Conservation (phyloP, 257 asterid genomes). For the Nicotiana tomentosiformis region DNA sequence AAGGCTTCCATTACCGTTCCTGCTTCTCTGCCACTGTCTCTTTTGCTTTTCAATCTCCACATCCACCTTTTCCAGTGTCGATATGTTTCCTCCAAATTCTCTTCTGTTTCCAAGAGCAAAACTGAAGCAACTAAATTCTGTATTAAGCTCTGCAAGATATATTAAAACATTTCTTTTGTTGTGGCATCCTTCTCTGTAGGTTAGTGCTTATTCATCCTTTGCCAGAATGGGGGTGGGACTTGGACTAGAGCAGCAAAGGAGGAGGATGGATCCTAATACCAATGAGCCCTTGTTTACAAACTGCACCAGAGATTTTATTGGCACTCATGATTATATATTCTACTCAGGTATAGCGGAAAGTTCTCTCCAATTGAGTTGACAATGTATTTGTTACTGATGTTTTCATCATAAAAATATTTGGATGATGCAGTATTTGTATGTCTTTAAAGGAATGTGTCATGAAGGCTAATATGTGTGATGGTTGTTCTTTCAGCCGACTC, state of each 20-base stretch:
- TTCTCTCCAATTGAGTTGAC: background rate
- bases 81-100: background rate
- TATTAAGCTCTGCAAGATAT: background rate
- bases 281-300: constrained; percentile 90
- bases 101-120: background rate
- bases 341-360: constrained; percentile 61
- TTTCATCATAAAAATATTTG: background rate
- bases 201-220: constrained; percentile 97
- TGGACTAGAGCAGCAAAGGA: constrained; percentile 71
- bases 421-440: background rate
- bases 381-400: background rate
- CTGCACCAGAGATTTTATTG: constrained; percentile 89
- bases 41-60: background rate
- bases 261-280: constrained; percentile 79
- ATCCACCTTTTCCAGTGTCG: background rate
- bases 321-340: constrained; percentile 95
- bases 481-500: constrained; percentile 18
- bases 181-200: constrained; percentile 38
- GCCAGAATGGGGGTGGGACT: constrained; percentile 69
- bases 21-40: background rate
- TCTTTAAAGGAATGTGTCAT: background rate
- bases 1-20: background rate
- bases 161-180: background rate
- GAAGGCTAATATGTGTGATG: constrained; percentile 6
- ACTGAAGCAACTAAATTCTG: background rate